Percentiles rank a stretch among this genome's conserved stretches.
Evolutionary conservation across 345 rosid genomes (phyloP).

Genomic region (Durio zibethinus): DNA sequence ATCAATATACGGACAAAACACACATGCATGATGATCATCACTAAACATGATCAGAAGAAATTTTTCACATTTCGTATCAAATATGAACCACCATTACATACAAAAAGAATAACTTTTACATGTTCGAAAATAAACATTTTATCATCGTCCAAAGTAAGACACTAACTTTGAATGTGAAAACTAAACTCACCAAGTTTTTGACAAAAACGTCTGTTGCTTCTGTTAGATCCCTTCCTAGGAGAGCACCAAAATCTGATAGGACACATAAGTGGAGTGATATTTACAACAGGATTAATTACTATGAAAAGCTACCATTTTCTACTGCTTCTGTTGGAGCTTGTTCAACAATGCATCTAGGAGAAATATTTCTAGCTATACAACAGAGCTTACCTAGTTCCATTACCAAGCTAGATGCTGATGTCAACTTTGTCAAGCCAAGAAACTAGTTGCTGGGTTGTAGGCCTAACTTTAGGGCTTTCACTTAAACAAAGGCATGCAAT

Average conservation of each 20-base stretch:
- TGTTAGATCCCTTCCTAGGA: conserved; percentile 6
- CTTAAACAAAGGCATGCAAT: conserved; percentile 63
- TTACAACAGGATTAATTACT: conserved; percentile 20
- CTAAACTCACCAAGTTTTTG: conserved; percentile 16
- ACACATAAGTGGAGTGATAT: conserved; percentile 18
- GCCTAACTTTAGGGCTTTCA: conserved; percentile 64
- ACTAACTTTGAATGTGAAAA: conserved; percentile 3
- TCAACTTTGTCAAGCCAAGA: conserved; percentile 52
- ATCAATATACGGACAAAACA: not conserved
- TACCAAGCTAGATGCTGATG: conserved; percentile 15
- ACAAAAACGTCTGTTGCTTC: not conserved
- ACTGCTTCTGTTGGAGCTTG: not conserved
- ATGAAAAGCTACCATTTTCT: not conserved
- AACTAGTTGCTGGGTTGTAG: conserved; percentile 57
- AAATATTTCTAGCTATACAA: conserved; percentile 10
- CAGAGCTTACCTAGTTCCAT: not conserved
- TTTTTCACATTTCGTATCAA: conserved; percentile 1
- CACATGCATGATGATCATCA: not conserved
- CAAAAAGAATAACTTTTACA: not conserved
- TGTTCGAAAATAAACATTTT: not conserved
- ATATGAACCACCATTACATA: not conserved
- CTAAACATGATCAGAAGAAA: not conserved
- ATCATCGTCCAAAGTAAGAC: not conserved
- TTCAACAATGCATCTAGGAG: not conserved
- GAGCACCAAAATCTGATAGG: conserved; percentile 12